These are phyloP conservation scores for Hypoxylon subgilvum DNA, from an alignment of 495 filamentous ascomycete species.

Conservation along the genomic window DNA sequence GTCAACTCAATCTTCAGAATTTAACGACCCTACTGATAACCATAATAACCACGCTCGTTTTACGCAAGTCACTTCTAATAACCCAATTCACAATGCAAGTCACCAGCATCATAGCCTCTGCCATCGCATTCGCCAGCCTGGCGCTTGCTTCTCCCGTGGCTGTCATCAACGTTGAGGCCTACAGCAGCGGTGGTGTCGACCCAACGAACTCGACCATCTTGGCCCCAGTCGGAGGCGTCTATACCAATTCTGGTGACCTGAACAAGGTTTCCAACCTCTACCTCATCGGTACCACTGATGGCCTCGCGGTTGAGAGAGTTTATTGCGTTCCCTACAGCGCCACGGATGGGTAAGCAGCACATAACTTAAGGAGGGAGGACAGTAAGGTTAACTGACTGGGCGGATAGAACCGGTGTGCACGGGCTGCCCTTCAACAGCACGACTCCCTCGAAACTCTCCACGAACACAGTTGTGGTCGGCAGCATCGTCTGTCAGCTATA, in stretches of 20 bases:
- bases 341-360: constrained; percentile 2
- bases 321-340: constrained; percentile 20
- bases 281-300: constrained; percentile 8
- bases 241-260: neutral
- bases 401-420: constrained; percentile 1
- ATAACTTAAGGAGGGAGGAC: neutral
- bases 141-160: constrained; percentile 5
- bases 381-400: neutral
- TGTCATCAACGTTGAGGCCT: constrained; percentile 19
- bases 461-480: constrained; percentile 30
- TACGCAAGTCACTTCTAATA: constrained; percentile 7
- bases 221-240: neutral
- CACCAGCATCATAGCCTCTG: constrained; percentile 18
- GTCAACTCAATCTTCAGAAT: constrained; percentile 5
- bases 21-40: constrained; percentile 4
- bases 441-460: constrained; percentile 19
- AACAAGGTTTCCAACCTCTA: constrained; percentile 28
- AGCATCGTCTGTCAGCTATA: constrained; percentile 34
- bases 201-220: constrained; percentile 20
- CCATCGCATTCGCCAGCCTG: constrained; percentile 20
- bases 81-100: constrained; percentile 29
- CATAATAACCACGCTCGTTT: too few species aligned
- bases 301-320: neutral
- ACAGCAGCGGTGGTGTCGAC: constrained; percentile 21
- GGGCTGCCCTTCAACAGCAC: constrained; percentile 11